Base-by-base conservation (phyloP, 257 asterid species). In the Galeopsis tetrahit region DNA sequence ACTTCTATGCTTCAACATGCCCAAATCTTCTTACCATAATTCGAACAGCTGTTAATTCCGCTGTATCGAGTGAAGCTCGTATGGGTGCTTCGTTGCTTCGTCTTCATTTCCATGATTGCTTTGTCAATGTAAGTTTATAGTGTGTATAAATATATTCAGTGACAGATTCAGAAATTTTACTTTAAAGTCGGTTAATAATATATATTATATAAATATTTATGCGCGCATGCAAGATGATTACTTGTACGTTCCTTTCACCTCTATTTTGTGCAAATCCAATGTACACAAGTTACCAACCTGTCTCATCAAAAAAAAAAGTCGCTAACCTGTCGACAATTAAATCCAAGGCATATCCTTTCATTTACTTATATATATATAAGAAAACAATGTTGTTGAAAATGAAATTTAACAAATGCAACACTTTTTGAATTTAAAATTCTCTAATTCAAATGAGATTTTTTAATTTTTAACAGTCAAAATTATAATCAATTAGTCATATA, bases 21-120 rank as follows among this genome's bases (percentile, higher is more conserved):
- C 85, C 89, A 10, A 90, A 81, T 44, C 83, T 82, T 38, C 82
- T 78, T 60, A 33, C 94, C 1, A 75, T 75, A 6, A 74, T 90
- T 7, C 72, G 68, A 57, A 72, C 78, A 0, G 90, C 83, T 5
- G 91, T 87, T 1, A 49, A 68, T 55, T 39, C 86, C n/a, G 92
- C 90, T 3, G 89, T 86, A 5, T 3, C 71, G 0, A 39, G 11
- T 0, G 88, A 85, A 6, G 2, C 71, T 75, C 90, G 90, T 14
- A 81, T 85, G 88, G 90, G 90, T 1, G 90, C 90, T 0, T 85
- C 88, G 0, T 81, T 85, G 82, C 90, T 85, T 42, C 88, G 88
- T 68, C 88, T 83, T 57, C 90, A 85, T 75, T 85, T 85, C 76
- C 90, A 85, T 15, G 90, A 85, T 35, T 83, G 88, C 71, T 85